phyloP scores from a whole-genome alignment of 768 basidiomycete species.

The Kwoniella pini region DNA sequence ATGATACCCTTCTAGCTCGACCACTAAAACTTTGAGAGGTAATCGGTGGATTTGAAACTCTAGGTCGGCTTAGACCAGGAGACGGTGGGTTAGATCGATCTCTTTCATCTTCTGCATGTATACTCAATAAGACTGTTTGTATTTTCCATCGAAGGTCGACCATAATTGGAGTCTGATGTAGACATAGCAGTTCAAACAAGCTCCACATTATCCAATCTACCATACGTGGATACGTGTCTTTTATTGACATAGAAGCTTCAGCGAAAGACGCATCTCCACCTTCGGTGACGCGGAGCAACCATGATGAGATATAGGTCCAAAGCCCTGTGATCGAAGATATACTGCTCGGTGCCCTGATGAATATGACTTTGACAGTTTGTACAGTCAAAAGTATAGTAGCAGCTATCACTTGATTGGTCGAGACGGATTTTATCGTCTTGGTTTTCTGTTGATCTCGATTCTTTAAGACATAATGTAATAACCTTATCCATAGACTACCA shows the following conservation, averaged over 20 bases:
- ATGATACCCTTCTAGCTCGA: slow-evolving; percentile 20
- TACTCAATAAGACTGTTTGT: slow-evolving; percentile 13
- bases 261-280: slow-evolving; percentile 27
- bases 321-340: slow-evolving; percentile 31
- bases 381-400: slow-evolving; percentile 24
- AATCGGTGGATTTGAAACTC: slow-evolving; percentile 20
- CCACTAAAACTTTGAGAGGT: slow-evolving; percentile 9
- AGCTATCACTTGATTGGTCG: slow-evolving; percentile 3
- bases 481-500: slow-evolving; percentile 26
- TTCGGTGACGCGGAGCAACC: slow-evolving; percentile 14
- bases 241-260: slow-evolving; percentile 1
- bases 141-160: slow-evolving; percentile 31
- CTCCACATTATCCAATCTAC: slow-evolving; percentile 44
- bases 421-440: not conserved
- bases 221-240: slow-evolving; percentile 13
- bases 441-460: not conserved
- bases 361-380: slow-evolving; percentile 43
- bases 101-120: slow-evolving; percentile 14
- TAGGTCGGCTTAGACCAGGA: slow-evolving; percentile 9
- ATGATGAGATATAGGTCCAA: slow-evolving; percentile 31
- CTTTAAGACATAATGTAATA: slow-evolving; percentile 23
- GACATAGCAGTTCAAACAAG: slow-evolving; percentile 31
- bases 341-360: slow-evolving; percentile 30
- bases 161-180: slow-evolving; percentile 33
- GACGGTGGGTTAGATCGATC: slow-evolving; percentile 27